Base-by-base conservation (phyloP, 2,329 filamentous ascomycete species). In the Amylocarpus encephaloides region DNA sequence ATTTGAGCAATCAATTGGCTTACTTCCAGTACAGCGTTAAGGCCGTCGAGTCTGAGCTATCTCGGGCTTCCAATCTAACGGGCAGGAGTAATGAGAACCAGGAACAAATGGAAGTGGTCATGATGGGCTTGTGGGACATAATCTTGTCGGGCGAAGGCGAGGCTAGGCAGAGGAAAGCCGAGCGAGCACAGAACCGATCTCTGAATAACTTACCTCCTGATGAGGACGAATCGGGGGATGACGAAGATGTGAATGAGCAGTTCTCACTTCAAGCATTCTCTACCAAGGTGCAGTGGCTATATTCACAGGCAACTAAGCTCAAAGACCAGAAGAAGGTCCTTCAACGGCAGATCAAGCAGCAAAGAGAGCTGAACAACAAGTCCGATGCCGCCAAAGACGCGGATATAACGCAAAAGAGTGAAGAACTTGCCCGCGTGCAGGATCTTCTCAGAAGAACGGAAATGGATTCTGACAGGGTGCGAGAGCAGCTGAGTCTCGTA, bases 311-410 rank as follows among this genome's bases (percentile, higher is more conserved):
- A n/a, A 85, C 83, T 15, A 80, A 80, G 16, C 73, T 96, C 33
- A 84, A 88, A 54, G 88, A 95, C 60, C 91, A 97, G 65, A 94
- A 95, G 66, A 81, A 82, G 43, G 91, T 95, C 18, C 76, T 97
- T 7, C 86, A 92, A 62, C 82, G 90, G 39, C 91, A 97, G 67
- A 92, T 96, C 62, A 92, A 95, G 70, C 91, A 97, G 66, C 92
- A 97, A 69, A 86, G 91, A 51, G 89, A 95, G 64, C 78, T 96
- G 50, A 95, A 95, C 70, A 90, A 78, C 71, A 91, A 91, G 64
- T 90, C 88, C 1, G 89, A 95, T 58, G 75, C 79, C 16, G 77
- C 83, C 53, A 81, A 83, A 62, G 83, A 86, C 59, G 76, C 77
- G 36, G 79, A 86, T 55, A 66, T 87, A n/a, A 72, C 76, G 19